A percentile compares a stretch with the other conserved stretches of the same genome.
phyloP scores from a whole-genome alignment of 1,284 basidiomycete species.

The Earliella scabrosa region DNA sequence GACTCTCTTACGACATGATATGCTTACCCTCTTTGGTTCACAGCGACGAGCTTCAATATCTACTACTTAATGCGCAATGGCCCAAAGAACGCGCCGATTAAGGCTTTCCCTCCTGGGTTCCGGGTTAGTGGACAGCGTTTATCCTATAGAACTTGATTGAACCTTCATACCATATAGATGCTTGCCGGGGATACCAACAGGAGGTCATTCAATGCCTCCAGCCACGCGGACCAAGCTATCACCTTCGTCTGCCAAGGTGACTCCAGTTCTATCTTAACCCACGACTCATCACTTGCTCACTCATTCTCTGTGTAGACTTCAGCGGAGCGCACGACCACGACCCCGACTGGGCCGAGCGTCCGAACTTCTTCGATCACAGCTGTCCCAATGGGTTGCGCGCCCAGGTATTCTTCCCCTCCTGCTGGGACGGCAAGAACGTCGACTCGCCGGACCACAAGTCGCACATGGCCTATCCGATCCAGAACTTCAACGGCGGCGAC shows the following conservation, averaged over 20 bases:
- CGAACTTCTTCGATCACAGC: conserved; percentile 31
- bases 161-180: background rate
- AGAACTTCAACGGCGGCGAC: conserved; percentile 33
- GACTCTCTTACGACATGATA: no score
- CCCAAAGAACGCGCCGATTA: conserved; percentile 19
- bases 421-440: conserved; percentile 48
- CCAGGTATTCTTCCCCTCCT: conserved; percentile 48
- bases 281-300: no score
- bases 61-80: conserved; percentile 29
- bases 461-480: conserved; percentile 53
- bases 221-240: conserved; percentile 43
- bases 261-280: background rate
- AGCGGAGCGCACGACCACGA: conserved; percentile 28
- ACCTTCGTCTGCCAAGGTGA: conserved; percentile 45
- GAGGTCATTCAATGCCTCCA: conserved; percentile 39
- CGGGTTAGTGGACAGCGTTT: conserved; percentile 11
- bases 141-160: background rate
- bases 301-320: conserved; percentile 28
- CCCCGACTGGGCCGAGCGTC: conserved; percentile 28
- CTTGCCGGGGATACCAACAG: conserved; percentile 29
- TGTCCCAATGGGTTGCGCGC: conserved; percentile 45
- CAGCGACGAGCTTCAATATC: conserved; percentile 26
- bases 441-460: conserved; percentile 57
- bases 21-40: background rate
- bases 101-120: conserved; percentile 32